These are phyloP conservation scores for Globisporangium viniferum DNA, from an alignment of 352 stramenopile species.

Conservation along the genomic window DNA sequence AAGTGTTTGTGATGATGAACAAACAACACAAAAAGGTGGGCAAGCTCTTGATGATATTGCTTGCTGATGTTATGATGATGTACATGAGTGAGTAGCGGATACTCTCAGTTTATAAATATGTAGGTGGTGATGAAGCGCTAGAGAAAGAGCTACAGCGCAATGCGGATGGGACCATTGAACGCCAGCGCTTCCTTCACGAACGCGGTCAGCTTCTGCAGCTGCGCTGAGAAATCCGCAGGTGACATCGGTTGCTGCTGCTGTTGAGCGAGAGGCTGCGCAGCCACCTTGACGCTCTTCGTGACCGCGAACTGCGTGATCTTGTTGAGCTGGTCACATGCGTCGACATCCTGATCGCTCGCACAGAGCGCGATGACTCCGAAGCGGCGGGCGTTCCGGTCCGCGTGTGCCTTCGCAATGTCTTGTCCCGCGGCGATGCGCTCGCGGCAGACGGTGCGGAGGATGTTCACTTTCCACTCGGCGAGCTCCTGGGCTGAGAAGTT, in stretches of 20 bases:
- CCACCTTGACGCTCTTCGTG: constrained; percentile 35
- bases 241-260: constrained; percentile 7
- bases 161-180: constrained; percentile 22
- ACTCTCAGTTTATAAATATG: constrained; percentile 7
- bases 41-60: not conserved
- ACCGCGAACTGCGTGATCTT: constrained; percentile 37
- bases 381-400: constrained; percentile 16
- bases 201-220: constrained; percentile 25
- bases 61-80: not conserved
- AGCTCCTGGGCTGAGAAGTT: constrained; percentile 34
- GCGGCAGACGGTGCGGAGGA: constrained; percentile 40
- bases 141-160: constrained; percentile 11
- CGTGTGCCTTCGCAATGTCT: constrained; percentile 23
- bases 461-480: constrained; percentile 42
- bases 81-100: not conserved
- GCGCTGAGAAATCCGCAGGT: constrained; percentile 33
- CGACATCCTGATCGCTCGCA: constrained; percentile 27
- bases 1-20: not conserved
- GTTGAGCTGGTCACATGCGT: constrained; percentile 21
- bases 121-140: not conserved
- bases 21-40: not conserved
- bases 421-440: constrained; percentile 24
- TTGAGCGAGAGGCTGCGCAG: not conserved
- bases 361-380: constrained; percentile 32
- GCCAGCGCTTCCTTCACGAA: constrained; percentile 27